Conservation (phyloP, 1,139 yeast species). For the Wickerhamiella infanticola region DNA sequence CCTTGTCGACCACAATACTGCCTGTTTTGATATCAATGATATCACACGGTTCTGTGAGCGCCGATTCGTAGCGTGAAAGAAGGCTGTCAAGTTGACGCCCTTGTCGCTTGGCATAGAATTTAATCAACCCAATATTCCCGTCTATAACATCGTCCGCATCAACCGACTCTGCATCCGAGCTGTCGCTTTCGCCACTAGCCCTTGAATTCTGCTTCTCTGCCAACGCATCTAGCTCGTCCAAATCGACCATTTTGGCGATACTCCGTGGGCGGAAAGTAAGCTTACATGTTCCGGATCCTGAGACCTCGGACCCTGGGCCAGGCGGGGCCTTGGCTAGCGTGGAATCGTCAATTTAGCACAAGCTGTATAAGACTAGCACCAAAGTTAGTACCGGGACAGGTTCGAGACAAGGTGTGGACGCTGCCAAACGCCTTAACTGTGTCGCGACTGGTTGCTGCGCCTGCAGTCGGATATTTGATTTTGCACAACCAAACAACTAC, state of each 20-base stretch:
- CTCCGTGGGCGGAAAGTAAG: no score
- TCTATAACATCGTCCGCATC: background rate
- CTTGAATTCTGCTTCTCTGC: background rate
- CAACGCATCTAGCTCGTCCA: background rate
- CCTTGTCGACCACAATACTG: background rate
- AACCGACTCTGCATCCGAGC: background rate
- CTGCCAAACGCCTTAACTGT: slow-evolving; percentile 74
- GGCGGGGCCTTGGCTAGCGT: no score
- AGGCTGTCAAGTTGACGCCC: background rate
- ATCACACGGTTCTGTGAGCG: background rate
- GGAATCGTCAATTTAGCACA: no score
- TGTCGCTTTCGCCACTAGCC: background rate
- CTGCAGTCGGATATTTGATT: slow-evolving; percentile 66
- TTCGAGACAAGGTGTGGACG: slow-evolving; percentile 52
- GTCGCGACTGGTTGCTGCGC: slow-evolving; percentile 65
- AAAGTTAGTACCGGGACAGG: background rate
- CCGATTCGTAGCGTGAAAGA: background rate
- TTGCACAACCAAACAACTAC: slow-evolving; percentile 41
- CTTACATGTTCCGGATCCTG: no score
- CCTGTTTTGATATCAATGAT: background rate
- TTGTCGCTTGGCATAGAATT: background rate
- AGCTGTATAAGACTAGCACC: no score
- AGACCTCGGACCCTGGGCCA: no score
- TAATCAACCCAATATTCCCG: background rate
- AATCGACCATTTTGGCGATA: background rate